Conservation (phyloP, 1,284 basidiomycete genomes). For the Ceratobasidium sp. region DNA sequence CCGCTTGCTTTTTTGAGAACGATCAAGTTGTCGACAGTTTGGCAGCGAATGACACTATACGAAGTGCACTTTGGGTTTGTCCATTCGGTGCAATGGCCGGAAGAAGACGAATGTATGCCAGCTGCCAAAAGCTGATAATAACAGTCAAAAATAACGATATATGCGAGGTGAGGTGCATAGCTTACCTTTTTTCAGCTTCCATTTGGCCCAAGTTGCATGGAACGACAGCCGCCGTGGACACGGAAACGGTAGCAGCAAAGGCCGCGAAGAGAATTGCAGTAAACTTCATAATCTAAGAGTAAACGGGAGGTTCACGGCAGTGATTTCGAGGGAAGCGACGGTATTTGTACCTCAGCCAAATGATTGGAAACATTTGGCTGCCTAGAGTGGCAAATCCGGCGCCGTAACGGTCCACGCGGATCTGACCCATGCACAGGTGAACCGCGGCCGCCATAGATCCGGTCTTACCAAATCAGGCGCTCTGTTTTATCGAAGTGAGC, state of each 20-base stretch:
- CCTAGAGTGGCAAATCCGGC: neutral
- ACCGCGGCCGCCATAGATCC: neutral
- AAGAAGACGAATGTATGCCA: slow-evolving; percentile 16
- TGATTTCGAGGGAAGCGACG: neutral
- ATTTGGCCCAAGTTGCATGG: neutral
- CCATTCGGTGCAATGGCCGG: slow-evolving; percentile 29
- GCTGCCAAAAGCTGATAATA: slow-evolving; percentile 1
- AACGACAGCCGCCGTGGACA: neutral
- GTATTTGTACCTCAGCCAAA: neutral
- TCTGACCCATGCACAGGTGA: neutral
- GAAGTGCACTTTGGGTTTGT: slow-evolving; percentile 38
- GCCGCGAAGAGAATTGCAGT: neutral
- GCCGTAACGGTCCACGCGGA: neutral
- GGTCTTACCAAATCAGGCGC: neutral
- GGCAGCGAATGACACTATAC: slow-evolving; percentile 18
- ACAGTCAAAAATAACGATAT: neutral
- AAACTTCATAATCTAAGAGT: slow-evolving; percentile 26
- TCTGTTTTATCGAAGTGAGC: no score
- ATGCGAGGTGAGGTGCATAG: neutral
- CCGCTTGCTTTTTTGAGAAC: slow-evolving; percentile 39
- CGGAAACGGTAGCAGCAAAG: neutral
- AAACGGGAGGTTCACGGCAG: neutral
- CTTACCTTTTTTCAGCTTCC: slow-evolving; percentile 6
- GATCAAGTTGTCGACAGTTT: slow-evolving; percentile 37
- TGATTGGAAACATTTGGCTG: neutral